These are phyloP conservation scores for Isatis tinctoria DNA, from an alignment of 345 rosid genomes.

Conservation along the genomic window DNA sequence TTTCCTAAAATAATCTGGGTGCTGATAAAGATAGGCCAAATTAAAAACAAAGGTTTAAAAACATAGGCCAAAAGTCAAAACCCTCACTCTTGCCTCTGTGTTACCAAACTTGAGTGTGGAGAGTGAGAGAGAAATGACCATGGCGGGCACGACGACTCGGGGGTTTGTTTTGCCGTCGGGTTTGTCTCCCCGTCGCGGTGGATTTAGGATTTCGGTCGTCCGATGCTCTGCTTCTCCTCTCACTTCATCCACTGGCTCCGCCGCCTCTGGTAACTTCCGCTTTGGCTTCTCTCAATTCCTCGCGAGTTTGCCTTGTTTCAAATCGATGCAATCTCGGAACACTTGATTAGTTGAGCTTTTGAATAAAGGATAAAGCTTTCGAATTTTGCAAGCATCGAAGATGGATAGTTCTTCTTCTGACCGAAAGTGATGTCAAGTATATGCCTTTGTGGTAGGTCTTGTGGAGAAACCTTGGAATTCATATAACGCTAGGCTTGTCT, in stretches of 20 bases:
- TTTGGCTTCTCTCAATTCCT: background rate
- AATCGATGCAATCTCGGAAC: background rate
- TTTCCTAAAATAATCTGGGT: too few relatives aligned
- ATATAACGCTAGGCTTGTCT: constrained; percentile 82
- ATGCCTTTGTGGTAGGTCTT: constrained; percentile 9
- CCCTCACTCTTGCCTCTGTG: background rate
- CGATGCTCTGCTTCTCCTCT: constrained; percentile 51
- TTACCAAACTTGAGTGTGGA: background rate
- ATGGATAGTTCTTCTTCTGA: background rate
- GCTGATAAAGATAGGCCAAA: too few relatives aligned
- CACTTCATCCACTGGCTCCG: constrained; percentile 34
- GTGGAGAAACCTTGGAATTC: constrained; percentile 83
- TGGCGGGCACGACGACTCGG: constrained; percentile 31
- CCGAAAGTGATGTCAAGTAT: too few relatives aligned
- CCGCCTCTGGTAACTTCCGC: constrained; percentile 42
- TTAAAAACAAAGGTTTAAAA: too few relatives aligned
- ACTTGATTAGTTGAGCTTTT: background rate
- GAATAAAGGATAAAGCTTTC: background rate
- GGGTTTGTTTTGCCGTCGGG: constrained; percentile 14
- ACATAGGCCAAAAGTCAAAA: background rate
- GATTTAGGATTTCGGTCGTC: constrained; percentile 36
- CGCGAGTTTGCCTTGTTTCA: too few relatives aligned
- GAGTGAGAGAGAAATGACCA: background rate
- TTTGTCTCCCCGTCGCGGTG: constrained; percentile 26
- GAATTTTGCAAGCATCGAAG: background rate